Evolutionary conservation across 2,329 filamentous ascomycete genomes (phyloP).

Genomic region (Periconia digitata): DNA sequence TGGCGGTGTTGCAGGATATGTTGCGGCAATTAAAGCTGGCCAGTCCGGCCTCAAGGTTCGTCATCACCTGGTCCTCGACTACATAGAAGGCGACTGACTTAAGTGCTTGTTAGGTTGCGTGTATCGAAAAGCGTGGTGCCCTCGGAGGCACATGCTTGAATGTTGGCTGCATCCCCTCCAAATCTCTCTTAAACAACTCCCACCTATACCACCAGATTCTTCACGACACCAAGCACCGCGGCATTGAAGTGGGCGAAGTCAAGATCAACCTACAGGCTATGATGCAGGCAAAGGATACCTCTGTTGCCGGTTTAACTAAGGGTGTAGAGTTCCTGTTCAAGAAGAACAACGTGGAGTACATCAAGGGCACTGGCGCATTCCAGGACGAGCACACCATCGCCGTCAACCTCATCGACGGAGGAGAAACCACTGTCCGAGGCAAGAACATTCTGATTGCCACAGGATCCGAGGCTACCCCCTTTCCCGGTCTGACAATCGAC

Average conservation of each 20-base stretch:
- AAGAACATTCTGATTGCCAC: constrained; percentile 99
- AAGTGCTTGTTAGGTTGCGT: constrained; percentile 70
- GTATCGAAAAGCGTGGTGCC: constrained; percentile 95
- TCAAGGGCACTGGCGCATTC: constrained; percentile 90
- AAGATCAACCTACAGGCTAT: constrained; percentile 92
- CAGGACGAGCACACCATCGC: constrained; percentile 88
- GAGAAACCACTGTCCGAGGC: constrained; percentile 80
- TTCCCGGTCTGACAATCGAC: constrained; percentile 93
- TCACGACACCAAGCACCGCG: constrained; percentile 95
- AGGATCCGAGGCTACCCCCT: constrained; percentile 91
- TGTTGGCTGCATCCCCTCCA: constrained; percentile 98
- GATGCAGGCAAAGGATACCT: constrained; percentile 98
- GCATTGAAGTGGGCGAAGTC: constrained; percentile 96
- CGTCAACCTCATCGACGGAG: constrained; percentile 86
- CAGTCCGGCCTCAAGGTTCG: constrained; percentile 93
- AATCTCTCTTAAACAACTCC: constrained; percentile 99
- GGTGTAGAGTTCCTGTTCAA: constrained; percentile 98
- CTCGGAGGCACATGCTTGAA: constrained; percentile 98
- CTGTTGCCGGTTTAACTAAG: constrained; percentile 87
- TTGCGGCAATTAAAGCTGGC: constrained; percentile 97
- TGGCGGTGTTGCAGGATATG: constrained; percentile 96
- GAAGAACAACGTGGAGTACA: constrained; percentile 98
- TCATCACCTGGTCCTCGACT: constrained; percentile 4
- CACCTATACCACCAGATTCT: constrained; percentile 96
- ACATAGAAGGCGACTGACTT: constrained; percentile 8